Evolutionary conservation across 1,139 yeast genomes (phyloP).

Genomic region (Saccharomyces hybrid): DNA sequence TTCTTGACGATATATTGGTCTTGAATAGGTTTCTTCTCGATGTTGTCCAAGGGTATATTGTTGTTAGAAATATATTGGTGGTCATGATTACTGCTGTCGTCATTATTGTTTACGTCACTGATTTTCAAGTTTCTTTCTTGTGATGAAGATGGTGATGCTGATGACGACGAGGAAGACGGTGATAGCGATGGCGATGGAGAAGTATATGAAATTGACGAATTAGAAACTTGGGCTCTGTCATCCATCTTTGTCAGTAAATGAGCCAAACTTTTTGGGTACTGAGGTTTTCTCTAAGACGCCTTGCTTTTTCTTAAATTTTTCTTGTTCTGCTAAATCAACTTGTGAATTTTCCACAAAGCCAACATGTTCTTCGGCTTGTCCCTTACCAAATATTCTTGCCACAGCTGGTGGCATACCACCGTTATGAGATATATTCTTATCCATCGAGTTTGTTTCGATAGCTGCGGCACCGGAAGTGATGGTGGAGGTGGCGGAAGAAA

Average conservation of each 20-base stretch:
- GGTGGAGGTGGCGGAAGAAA: no score
- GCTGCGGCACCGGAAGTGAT: background rate
- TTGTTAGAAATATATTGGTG: background rate
- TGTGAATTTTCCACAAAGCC: conserved; percentile 31
- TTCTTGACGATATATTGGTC: conserved; percentile 28
- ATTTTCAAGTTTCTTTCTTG: background rate
- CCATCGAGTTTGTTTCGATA: background rate
- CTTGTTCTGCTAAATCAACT: conserved; percentile 39
- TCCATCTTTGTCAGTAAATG: conserved; percentile 36
- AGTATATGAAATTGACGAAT: background rate
- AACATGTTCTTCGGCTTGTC: conserved; percentile 27
- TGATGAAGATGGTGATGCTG: background rate
- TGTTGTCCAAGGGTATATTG: background rate
- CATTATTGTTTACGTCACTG: background rate
- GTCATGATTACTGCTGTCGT: background rate
- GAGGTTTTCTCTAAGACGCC: conserved; percentile 42
- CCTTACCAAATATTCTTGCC: conserved; percentile 36
- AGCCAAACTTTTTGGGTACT: conserved; percentile 43
- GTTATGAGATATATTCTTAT: conserved; percentile 10
- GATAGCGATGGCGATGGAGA: background rate
- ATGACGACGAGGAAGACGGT: background rate
- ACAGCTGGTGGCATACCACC: conserved; percentile 52
- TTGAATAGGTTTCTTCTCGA: background rate
- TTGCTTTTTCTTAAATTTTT: conserved; percentile 38
- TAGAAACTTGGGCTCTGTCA: background rate